phyloP scores from a whole-genome alignment of 176 grass and related monocot species.

The Pharus latifolius region DNA sequence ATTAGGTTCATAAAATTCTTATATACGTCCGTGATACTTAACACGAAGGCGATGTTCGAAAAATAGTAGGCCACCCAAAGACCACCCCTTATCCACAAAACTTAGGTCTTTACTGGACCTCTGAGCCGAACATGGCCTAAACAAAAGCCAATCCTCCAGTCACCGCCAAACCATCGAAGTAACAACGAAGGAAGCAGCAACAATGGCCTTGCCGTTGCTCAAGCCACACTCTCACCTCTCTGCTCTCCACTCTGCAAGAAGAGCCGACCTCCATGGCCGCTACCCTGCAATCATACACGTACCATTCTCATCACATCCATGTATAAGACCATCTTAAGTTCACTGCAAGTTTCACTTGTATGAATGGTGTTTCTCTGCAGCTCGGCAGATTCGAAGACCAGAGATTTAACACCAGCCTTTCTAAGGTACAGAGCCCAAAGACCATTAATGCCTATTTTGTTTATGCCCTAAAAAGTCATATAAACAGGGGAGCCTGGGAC shows the following conservation, averaged over 20 bases:
- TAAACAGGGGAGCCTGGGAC: no score
- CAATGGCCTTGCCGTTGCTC: constrained; percentile 52
- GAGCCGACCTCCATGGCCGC: constrained; percentile 3
- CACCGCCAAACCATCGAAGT: not conserved
- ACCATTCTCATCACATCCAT: constrained; percentile 4
- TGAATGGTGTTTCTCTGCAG: constrained; percentile 8
- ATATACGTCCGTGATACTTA: no score
- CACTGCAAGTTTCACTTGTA: not conserved
- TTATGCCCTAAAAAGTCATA: no score
- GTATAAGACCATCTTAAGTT: not conserved
- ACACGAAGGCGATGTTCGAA: not conserved
- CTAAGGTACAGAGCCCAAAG: not conserved
- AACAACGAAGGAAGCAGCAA: not conserved
- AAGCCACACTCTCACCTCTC: constrained; percentile 28
- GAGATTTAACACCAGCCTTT: not conserved
- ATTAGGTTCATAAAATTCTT: no score
- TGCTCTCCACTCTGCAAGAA: constrained; percentile 6
- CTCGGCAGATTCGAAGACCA: constrained; percentile 2
- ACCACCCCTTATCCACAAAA: constrained; percentile 23
- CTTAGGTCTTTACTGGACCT: not conserved
- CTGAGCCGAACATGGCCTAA: not conserved
- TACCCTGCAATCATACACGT: constrained; percentile 3
- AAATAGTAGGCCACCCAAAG: constrained; percentile 25
- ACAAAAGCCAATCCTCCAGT: not conserved
- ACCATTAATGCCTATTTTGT: no score